Percentiles rank a stretch among this genome's conserved stretches.
phyloP scores from a whole-genome alignment of 306 rosid species.

The Cucumis cinereus region DNA sequence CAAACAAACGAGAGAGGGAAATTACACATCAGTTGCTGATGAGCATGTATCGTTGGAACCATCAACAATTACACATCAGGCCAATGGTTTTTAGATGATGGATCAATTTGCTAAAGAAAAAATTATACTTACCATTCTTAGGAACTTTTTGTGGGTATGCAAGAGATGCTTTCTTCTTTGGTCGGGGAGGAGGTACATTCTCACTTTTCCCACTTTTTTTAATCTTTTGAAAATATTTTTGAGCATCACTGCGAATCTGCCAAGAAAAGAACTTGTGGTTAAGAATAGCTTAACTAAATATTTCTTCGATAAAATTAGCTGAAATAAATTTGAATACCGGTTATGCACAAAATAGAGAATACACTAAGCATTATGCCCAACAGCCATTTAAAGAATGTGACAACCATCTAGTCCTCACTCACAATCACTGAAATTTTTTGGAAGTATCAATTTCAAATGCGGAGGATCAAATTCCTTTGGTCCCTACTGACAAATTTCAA shows the following conservation, averaged over 20 bases:
- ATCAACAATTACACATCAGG: constrained; percentile 15
- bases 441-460: not conserved
- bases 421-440: not conserved
- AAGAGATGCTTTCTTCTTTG: constrained; percentile 87
- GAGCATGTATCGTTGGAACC: constrained; percentile 37
- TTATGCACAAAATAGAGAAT: not conserved
- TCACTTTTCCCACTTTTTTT: constrained; percentile 85
- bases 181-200: constrained; percentile 95
- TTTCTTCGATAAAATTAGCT: not conserved
- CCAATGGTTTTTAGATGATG: not conserved
- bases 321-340: not conserved
- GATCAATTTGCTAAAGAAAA: not conserved
- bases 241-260: constrained; percentile 96
- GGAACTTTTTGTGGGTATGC: constrained; percentile 97
- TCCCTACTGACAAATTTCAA: not conserved
- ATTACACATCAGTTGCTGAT: constrained; percentile 14
- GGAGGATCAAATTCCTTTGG: not conserved
- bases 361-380: not conserved
- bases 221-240: constrained; percentile 85
- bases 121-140: constrained; percentile 36
- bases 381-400: not conserved
- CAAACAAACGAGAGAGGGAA: constrained; percentile 19
- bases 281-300: not conserved
- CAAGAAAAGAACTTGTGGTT: constrained; percentile 3
- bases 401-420: not conserved